phyloP scores from a whole-genome alignment of 1,284 basidiomycete species.

The Flammula alnicola region DNA sequence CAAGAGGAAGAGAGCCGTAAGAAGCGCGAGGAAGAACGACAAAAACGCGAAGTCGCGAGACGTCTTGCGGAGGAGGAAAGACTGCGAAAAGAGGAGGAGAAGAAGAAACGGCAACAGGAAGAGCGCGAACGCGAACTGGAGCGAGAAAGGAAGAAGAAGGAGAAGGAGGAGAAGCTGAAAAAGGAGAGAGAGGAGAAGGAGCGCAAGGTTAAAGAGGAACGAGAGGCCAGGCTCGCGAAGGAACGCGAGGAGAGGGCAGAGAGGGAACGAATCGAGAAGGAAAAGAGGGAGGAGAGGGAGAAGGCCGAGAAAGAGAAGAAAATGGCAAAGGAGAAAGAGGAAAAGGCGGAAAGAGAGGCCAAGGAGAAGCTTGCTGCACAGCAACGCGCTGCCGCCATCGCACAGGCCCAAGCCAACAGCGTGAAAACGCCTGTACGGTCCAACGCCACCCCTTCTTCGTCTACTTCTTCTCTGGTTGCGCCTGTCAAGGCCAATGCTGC shows the following conservation, averaged over 20 bases:
- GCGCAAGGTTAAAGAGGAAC: constrained; percentile 65
- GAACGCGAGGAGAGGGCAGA: constrained; percentile 68
- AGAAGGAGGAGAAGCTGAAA: constrained; percentile 68
- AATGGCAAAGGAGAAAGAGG: constrained; percentile 60
- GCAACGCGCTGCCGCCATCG: constrained; percentile 35
- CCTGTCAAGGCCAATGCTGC: constrained; percentile 32
- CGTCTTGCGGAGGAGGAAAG: constrained; percentile 83
- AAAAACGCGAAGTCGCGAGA: constrained; percentile 70
- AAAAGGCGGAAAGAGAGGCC: constrained; percentile 51
- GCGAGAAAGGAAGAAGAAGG: constrained; percentile 56
- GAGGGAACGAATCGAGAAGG: constrained; percentile 63
- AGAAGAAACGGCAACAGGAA: constrained; percentile 71
- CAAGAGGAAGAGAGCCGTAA: constrained; percentile 78
- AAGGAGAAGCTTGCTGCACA: constrained; percentile 46
- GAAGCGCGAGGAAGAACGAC: constrained; percentile 56
- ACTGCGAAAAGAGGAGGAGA: constrained; percentile 78
- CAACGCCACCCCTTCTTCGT: constrained; percentile 51
- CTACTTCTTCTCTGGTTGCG: constrained; percentile 42
- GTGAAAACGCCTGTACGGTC: constrained; percentile 35
- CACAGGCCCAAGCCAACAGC: constrained; percentile 33
- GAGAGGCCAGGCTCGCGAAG: constrained; percentile 54
- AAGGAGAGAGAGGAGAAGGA: constrained; percentile 68
- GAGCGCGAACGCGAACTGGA: constrained; percentile 64
- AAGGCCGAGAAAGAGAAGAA: constrained; percentile 44
- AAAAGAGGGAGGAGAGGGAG: constrained; percentile 49